These are phyloP conservation scores for Begonia fuchsioides DNA, from an alignment of 306 rosid genomes.

Conservation along the genomic window DNA sequence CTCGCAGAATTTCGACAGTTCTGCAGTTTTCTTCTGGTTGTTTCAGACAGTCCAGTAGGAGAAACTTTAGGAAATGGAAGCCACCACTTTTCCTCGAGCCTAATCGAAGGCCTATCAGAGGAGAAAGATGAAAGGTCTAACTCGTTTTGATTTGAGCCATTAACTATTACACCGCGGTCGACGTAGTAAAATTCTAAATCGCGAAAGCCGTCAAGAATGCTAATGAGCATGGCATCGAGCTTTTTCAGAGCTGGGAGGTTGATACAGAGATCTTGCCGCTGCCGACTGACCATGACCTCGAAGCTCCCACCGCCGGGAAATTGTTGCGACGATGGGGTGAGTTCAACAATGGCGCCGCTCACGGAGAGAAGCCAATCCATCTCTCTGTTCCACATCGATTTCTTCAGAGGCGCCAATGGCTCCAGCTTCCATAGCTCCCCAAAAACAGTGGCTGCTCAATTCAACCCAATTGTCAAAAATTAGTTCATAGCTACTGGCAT, in stretches of 20 bases:
- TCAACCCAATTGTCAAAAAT: neutral
- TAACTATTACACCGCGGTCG: conserved; percentile 28
- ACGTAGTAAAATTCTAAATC: conserved; percentile 51
- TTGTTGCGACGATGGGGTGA: conserved; percentile 69
- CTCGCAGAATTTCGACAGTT: conserved; percentile 26
- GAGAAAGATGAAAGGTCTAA: neutral
- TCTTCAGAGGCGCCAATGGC: conserved; percentile 48
- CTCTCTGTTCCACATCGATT: conserved; percentile 80
- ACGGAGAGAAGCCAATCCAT: conserved; percentile 78
- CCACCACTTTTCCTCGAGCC: conserved; percentile 94
- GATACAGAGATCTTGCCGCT: conserved; percentile 5
- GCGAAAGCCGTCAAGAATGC: conserved; percentile 28
- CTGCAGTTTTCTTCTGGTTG: conserved; percentile 24
- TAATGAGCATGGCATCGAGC: conserved; percentile 6
- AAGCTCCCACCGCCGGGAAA: conserved; percentile 75
- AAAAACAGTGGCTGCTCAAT: conserved; percentile 52
- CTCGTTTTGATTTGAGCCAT: neutral
- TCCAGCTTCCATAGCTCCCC: conserved; percentile 88
- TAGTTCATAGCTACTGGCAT: neutral
- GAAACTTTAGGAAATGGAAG: conserved; percentile 46
- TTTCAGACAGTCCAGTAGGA: conserved; percentile 20
- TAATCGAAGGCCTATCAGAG: conserved; percentile 5
- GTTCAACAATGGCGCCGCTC: conserved; percentile 74
- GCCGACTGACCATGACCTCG: conserved; percentile 37
- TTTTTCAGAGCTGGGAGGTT: conserved; percentile 8